These are phyloP conservation scores for Fagus crenata DNA, from an alignment of 306 rosid species.

Conservation along the genomic window DNA sequence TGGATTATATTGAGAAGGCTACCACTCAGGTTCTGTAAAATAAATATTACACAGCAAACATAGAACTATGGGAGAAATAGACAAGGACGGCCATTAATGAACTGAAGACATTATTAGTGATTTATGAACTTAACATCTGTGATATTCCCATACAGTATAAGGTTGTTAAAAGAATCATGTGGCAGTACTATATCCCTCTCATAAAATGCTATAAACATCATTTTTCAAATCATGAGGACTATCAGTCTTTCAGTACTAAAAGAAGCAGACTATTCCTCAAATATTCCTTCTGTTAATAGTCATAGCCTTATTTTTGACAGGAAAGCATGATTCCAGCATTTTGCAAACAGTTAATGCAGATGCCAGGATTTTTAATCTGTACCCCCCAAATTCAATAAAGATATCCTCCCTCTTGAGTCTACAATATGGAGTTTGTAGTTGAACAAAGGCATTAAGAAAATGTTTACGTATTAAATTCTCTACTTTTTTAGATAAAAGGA, in stretches of 20 bases:
- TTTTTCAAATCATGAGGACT: background rate
- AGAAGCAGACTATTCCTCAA: background rate
- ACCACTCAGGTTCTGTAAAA: constrained; percentile 4
- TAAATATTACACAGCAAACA: background rate
- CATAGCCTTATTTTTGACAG: background rate
- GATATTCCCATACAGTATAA: background rate
- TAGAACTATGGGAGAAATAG: background rate
- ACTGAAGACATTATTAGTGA: background rate
- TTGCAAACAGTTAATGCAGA: background rate
- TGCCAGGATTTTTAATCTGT: background rate
- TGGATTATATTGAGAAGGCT: background rate
- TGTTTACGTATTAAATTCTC: background rate
- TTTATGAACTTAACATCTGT: background rate
- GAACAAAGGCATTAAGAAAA: background rate
- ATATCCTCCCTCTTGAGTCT: constrained; percentile 1
- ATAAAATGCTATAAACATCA: background rate
- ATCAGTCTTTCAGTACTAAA: background rate
- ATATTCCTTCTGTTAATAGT: background rate
- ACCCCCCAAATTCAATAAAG: background rate
- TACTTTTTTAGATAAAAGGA: background rate
- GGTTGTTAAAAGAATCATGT: background rate
- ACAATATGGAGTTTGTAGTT: background rate
- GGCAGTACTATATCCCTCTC: background rate
- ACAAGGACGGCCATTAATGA: background rate
- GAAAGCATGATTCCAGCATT: background rate